These are phyloP conservation scores for Colletotrichum orbiculare DNA, from an alignment of 2,329 filamentous ascomycete genomes.

Conservation along the genomic window DNA sequence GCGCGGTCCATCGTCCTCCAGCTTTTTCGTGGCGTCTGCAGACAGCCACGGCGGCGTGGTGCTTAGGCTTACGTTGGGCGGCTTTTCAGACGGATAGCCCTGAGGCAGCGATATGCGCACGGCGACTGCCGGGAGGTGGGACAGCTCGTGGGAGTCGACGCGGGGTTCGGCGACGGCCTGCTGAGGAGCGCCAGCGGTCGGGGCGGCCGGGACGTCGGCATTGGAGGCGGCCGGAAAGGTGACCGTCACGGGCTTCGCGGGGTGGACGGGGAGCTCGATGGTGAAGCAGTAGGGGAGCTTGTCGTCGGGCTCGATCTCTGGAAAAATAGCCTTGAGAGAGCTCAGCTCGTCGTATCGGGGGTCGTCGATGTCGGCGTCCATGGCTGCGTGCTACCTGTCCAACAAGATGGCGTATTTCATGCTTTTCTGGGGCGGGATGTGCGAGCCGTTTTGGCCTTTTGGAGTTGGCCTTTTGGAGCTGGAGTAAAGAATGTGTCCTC, in stretches of 20 bases:
- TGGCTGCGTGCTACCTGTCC: constrained; percentile 39
- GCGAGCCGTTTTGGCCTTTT: not conserved
- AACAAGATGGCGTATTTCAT: constrained; percentile 21
- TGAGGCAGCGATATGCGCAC: constrained; percentile 65
- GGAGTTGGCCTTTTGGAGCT: not conserved
- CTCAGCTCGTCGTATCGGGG: constrained; percentile 68
- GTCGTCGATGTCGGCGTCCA: constrained; percentile 58
- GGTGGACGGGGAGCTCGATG: constrained; percentile 68
- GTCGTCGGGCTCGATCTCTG: constrained; percentile 65
- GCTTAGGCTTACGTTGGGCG: constrained; percentile 63
- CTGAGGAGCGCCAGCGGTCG: constrained; percentile 7
- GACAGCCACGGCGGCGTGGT: constrained; percentile 70
- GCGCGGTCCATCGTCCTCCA: constrained; percentile 61
- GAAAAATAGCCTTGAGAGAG: constrained; percentile 72
- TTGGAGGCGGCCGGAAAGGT: constrained; percentile 61
- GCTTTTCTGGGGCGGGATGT: constrained; percentile 15
- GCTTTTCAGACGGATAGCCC: constrained; percentile 65
- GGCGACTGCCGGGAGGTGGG: constrained; percentile 68
- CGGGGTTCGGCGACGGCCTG: constrained; percentile 29
- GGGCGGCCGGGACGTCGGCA: constrained; percentile 27
- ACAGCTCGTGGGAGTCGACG: constrained; percentile 61
- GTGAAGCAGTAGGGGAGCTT: constrained; percentile 60
- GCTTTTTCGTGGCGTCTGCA: constrained; percentile 54
- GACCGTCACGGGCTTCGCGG: constrained; percentile 65
- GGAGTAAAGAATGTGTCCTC: not conserved